A percentile compares a stretch with the other conserved stretches of the same genome.
phyloP scores from a whole-genome alignment of 345 rosid species.

The Toxicodendron radicans region DNA sequence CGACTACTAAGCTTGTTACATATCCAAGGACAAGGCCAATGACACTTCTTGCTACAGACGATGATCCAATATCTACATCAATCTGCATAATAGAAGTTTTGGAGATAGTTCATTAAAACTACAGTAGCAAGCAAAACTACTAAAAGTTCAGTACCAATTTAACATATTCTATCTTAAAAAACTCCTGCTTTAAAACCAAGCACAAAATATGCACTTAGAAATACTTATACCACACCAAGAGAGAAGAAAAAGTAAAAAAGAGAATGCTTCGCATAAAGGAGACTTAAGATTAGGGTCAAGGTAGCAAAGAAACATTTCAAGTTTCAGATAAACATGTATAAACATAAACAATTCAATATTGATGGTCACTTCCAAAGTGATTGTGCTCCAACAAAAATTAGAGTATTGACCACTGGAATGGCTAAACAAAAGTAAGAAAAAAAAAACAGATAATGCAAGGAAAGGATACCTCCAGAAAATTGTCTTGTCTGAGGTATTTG shows the following conservation, averaged over 20 bases:
- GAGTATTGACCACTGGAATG: background rate
- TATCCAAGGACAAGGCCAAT: slow-evolving; percentile 94
- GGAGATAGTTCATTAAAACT: background rate
- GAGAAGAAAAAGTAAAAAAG: background rate
- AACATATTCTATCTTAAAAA: background rate
- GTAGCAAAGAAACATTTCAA: background rate
- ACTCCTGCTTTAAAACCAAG: background rate
- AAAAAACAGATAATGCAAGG: background rate
- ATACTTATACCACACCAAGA: background rate
- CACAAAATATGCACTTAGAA: background rate
- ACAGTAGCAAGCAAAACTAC: slow-evolving; percentile 5
- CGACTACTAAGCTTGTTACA: slow-evolving; percentile 92
- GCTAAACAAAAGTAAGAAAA: background rate
- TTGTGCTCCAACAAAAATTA: background rate
- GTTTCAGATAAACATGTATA: background rate
- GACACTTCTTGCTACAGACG: slow-evolving; percentile 96
- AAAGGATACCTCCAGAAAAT: slow-evolving; percentile 75
- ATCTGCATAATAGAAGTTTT: slow-evolving; percentile 52
- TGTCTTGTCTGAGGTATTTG: slow-evolving; percentile 87
- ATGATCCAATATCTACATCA: slow-evolving; percentile 97
- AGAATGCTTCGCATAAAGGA: background rate
- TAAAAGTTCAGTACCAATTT: background rate
- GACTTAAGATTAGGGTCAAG: background rate
- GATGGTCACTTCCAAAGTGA: background rate
- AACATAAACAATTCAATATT: background rate